Conservation (phyloP, 2,329 filamentous ascomycete species). For the Talaromyces sp. region DNA sequence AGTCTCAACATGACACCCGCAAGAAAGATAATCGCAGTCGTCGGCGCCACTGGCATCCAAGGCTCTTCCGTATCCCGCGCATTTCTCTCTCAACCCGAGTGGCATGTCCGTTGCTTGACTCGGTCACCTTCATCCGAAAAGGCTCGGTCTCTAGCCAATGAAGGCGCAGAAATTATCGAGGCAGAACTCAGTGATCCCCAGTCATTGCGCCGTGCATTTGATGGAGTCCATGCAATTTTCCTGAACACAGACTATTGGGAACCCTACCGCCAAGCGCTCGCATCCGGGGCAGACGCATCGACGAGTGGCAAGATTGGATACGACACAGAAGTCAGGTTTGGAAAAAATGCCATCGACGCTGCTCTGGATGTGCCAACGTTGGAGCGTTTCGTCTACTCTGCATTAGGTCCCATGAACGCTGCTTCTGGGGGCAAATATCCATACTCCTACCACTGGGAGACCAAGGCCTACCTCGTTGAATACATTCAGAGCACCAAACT, state of each 20-base stretch:
- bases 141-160: constrained; percentile 22
- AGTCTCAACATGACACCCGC: constrained; percentile 31
- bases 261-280: constrained; percentile 45
- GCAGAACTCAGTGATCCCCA: constrained; percentile 32
- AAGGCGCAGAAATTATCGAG: constrained; percentile 33
- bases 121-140: constrained; percentile 28
- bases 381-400: constrained; percentile 55
- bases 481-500: constrained; percentile 51
- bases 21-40: constrained; percentile 44
- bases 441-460: constrained; percentile 53
- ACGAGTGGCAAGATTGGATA: constrained; percentile 37
- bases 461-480: constrained; percentile 54
- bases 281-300: constrained; percentile 11
- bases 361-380: constrained; percentile 49
- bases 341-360: constrained; percentile 59
- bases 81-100: constrained; percentile 30
- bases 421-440: constrained; percentile 52
- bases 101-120: constrained; percentile 37
- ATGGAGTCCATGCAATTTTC: constrained; percentile 56
- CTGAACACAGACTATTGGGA: constrained; percentile 61
- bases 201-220: constrained; percentile 35
- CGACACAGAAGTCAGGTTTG: constrained; percentile 54
- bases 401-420: constrained; percentile 53
- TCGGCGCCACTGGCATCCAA: constrained; percentile 42
- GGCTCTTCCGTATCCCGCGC: constrained; percentile 32